These are phyloP conservation scores for Heliamphora exappendiculata DNA, from an alignment of 148 eudicot species.

Conservation along the genomic window DNA sequence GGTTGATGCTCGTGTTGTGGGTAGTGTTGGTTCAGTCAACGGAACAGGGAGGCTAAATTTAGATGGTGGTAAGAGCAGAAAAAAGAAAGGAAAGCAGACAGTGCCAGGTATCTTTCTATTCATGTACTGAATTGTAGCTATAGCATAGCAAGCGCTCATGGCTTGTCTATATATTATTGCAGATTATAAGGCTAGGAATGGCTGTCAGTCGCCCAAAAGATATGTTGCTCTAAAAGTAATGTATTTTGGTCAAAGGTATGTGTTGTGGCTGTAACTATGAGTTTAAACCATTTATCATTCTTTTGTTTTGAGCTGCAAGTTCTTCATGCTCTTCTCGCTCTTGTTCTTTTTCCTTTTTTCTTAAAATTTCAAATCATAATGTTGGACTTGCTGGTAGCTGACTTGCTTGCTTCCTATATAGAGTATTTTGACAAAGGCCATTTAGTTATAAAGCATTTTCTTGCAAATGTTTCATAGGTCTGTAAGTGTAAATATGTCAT, in stretches of 20 bases:
- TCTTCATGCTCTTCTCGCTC: background rate
- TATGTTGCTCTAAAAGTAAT: constrained; percentile 73
- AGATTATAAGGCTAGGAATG: constrained; percentile 28
- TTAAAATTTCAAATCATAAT: background rate
- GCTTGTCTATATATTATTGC: constrained; percentile 8
- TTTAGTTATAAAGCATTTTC: background rate
- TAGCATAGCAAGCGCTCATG: background rate
- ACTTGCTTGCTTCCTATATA: background rate
- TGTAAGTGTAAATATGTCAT: background rate
- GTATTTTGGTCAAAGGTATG: constrained; percentile 94
- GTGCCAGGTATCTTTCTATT: constrained; percentile 13
- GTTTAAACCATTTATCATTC: background rate
- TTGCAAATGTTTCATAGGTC: background rate
- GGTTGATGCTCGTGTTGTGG: constrained; percentile 14
- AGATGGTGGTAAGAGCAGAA: constrained; percentile 9
- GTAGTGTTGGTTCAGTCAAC: constrained; percentile 14
- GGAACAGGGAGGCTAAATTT: constrained; percentile 10
- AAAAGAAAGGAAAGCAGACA: constrained; percentile 15
- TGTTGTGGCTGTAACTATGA: background rate
- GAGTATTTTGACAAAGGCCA: background rate
- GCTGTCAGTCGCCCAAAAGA: constrained; percentile 46
- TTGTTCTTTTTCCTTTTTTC: background rate
- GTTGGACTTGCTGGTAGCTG: background rate
- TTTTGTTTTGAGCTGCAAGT: background rate
- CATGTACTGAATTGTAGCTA: background rate